phyloP scores from a whole-genome alignment of 371 early-diverging fungal species.

The Mucor irregularis region DNA sequence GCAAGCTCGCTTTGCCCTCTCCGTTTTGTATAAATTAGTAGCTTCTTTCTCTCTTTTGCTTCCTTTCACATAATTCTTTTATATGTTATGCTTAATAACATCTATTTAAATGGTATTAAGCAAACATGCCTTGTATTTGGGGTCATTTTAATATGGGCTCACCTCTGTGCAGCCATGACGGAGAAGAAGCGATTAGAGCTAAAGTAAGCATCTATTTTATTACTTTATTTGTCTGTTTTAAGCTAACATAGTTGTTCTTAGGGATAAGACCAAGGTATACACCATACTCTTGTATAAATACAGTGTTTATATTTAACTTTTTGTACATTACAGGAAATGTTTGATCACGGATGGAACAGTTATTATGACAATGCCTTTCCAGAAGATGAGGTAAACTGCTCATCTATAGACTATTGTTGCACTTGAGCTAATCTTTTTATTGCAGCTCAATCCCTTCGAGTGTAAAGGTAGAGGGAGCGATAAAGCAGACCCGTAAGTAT shows the following conservation, averaged over 20 bases:
- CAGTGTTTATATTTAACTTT: background rate
- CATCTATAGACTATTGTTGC: no score
- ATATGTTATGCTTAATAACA: slow-evolving; percentile 3
- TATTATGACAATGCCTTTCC: slow-evolving; percentile 90
- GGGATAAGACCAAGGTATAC: slow-evolving; percentile 40
- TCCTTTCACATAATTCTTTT: background rate
- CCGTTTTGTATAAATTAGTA: background rate
- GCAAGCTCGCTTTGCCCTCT: no score
- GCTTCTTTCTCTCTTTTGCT: background rate
- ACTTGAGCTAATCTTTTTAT: background rate
- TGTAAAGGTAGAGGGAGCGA: slow-evolving; percentile 86
- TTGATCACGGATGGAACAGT: slow-evolving; percentile 82
- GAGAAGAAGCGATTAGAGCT: slow-evolving; percentile 18
- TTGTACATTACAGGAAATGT: slow-evolving; percentile 77
- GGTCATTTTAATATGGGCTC: background rate
- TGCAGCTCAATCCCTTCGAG: slow-evolving; percentile 76
- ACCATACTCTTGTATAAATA: no score
- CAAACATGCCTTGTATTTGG: background rate
- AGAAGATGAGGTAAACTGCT: slow-evolving; percentile 83
- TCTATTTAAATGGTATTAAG: background rate
- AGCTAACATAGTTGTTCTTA: slow-evolving; percentile 4
- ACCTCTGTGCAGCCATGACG: slow-evolving; percentile 3
- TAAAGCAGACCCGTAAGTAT: slow-evolving; percentile 57
- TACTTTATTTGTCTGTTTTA: background rate
- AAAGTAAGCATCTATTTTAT: slow-evolving; percentile 6